These are phyloP conservation scores for Ephemerocybe angulata DNA, from an alignment of 768 basidiomycete genomes.

Conservation along the genomic window DNA sequence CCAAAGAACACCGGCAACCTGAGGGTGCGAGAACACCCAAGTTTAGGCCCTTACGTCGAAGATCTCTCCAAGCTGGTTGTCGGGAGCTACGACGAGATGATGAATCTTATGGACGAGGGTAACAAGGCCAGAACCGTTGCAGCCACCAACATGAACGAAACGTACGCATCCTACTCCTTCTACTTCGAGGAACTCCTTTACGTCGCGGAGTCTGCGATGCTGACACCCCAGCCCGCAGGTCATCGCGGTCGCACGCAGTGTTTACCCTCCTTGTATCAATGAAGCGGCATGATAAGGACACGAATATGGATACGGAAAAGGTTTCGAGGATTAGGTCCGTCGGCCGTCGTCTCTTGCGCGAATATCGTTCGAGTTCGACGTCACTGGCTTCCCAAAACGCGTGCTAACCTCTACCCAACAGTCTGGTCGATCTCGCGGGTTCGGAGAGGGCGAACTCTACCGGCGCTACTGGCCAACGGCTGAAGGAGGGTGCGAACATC, in stretches of 20 bases:
- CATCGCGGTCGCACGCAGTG: conserved; percentile 96
- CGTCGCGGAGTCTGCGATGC: not conserved
- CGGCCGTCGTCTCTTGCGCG: not conserved
- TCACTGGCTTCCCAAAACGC: not conserved
- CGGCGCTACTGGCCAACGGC: conserved; percentile 90
- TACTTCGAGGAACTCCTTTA: too few species aligned
- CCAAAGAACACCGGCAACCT: conserved; percentile 96
- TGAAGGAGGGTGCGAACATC: conserved; percentile 98
- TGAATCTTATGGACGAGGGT: conserved; percentile 99
- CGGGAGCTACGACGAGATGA: conserved; percentile 91
- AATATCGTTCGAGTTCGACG: conserved; percentile 7
- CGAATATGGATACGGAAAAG: conserved; percentile 93
- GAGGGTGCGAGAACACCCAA: conserved; percentile 95
- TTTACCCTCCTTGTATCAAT: conserved; percentile 94
- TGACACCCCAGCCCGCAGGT: conserved; percentile 40
- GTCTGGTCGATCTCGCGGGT: conserved; percentile 93
- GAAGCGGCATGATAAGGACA: conserved; percentile 79
- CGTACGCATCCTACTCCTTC: conserved; percentile 46
- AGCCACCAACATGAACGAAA: conserved; percentile 99
- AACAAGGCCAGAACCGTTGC: conserved; percentile 98
- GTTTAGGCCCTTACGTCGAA: conserved; percentile 96
- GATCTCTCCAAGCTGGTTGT: conserved; percentile 93
- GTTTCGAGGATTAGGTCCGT: conserved; percentile 92
- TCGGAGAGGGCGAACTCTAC: conserved; percentile 97
- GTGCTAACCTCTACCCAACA: conserved; percentile 23